Base-by-base conservation (phyloP, 371 early-diverging fungal genomes). In the Caulochytrium protostelioides region DNA sequence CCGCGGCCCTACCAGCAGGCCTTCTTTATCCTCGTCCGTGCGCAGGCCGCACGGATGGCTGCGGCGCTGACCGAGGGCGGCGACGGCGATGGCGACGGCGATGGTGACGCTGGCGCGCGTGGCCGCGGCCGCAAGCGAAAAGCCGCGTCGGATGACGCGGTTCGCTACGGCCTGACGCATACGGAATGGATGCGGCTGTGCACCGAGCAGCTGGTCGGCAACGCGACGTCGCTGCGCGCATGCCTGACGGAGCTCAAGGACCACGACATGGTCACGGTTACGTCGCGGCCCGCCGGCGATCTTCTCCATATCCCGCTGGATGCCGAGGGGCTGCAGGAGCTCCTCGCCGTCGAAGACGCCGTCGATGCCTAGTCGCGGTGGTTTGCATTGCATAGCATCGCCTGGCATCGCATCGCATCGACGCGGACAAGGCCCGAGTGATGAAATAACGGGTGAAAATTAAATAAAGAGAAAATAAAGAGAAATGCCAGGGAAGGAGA, bases 211-310 rank as follows among this genome's bases (percentile, higher is more conserved):
- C 87, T 87, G 36, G 84, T 80, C 22, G 72, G 71, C 19, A 83
- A 63, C 41, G 80, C 79, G 29, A 41, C 75, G 25, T 73, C 75
- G 0, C 76, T 92, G 47, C 73, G 76, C 35, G 70, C 84, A 2
- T 77, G 80, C 45, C 49, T 92, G 35, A 78, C 76, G 1, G 94
- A 92, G 53, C 84, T 87, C 47, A 65, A 68, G 27, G 90, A 90
- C 53, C 94, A 92, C 52, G 61, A 74, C 30, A 69, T 92, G 15
- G 76, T 92, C 10, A 58, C 59, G 14, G 59, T 72, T 4, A 64
- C 57, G 23, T 68, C 72, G 32, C 54, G 59, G 1, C 39, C 61
- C 1, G 33, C 31, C 1, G 82, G 74, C 6, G 84, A 87, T 43
- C 49, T 77, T 13, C 57, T 87, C 38, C 74, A 62, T 44, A 79